phyloP scores from a whole-genome alignment of 352 stramenopile genomes.

The Globisporangium spiculum region DNA sequence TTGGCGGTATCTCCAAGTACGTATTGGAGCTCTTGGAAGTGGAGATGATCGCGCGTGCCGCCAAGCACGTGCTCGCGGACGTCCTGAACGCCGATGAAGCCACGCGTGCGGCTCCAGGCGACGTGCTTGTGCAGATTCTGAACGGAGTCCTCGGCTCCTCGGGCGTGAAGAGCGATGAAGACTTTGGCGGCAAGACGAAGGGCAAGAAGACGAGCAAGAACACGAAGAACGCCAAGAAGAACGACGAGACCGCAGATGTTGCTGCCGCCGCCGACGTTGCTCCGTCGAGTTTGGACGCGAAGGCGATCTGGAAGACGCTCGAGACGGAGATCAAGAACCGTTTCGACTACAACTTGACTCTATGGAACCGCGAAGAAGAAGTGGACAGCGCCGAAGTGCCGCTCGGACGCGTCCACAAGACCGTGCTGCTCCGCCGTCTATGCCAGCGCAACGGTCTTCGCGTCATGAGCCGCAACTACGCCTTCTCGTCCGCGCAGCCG shows the following conservation, averaged over 20 bases:
- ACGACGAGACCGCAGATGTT: constrained; percentile 1
- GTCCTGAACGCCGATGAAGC: constrained; percentile 62
- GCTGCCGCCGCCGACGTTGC: background rate
- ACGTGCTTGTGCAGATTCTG: constrained; percentile 76
- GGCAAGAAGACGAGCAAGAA: constrained; percentile 33
- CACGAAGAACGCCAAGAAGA: constrained; percentile 28
- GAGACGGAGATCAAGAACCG: constrained; percentile 62
- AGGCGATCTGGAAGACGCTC: constrained; percentile 57
- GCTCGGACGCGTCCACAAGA: constrained; percentile 66
- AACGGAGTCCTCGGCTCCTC: constrained; percentile 74
- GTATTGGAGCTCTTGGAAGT: constrained; percentile 94
- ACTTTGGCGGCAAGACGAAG: constrained; percentile 28
- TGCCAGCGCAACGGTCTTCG: constrained; percentile 93
- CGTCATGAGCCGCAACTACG: constrained; percentile 88
- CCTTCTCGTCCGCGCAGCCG: constrained; percentile 68
- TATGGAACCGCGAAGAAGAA: constrained; percentile 51
- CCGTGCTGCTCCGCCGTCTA: constrained; percentile 88
- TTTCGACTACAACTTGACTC: constrained; percentile 74
- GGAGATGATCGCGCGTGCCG: constrained; percentile 93
- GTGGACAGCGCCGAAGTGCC: constrained; percentile 23
- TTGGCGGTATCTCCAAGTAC: constrained; percentile 88
- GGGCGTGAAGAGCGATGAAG: constrained; percentile 25
- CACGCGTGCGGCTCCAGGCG: constrained; percentile 64
- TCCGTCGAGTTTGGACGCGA: constrained; percentile 29
- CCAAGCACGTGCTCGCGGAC: constrained; percentile 85